Conservation (phyloP, 352 stramenopile species). For the Globisporangium mamillatum region DNA sequence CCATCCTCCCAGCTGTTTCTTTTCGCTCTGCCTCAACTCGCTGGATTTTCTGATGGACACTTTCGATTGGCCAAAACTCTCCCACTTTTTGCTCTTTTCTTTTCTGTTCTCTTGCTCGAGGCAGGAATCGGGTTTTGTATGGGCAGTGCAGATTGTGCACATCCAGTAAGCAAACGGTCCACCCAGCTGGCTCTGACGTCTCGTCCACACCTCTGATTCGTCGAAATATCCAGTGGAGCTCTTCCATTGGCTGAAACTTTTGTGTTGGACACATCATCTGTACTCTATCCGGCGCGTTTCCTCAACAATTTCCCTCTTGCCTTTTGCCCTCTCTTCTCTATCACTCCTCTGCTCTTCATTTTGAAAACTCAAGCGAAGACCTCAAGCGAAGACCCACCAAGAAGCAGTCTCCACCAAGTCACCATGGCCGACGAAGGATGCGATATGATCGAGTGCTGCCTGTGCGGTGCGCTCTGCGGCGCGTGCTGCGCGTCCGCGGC, state of each 20-base stretch:
- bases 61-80: neutral
- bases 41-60: neutral
- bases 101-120: neutral
- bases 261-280: neutral
- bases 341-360: conserved; percentile 19
- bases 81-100: neutral
- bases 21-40: neutral
- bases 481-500: conserved; percentile 63
- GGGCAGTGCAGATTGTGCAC: neutral
- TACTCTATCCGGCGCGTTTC: neutral
- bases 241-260: neutral
- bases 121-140: neutral
- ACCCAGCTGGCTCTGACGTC: neutral
- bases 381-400: conserved; percentile 7
- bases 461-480: conserved; percentile 71
- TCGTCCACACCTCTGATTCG: neutral
- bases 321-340: neutral
- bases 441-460: conserved; percentile 76
- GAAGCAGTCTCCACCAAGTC: neutral
- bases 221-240: neutral
- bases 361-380: conserved; percentile 7
- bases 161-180: neutral
- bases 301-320: neutral
- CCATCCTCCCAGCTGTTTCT: neutral
- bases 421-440: conserved; percentile 57